Percentiles rank a stretch among this genome's conserved stretches.
Evolutionary conservation across 495 filamentous ascomycete genomes (phyloP).

Genomic region (Choiromyces venosus): DNA sequence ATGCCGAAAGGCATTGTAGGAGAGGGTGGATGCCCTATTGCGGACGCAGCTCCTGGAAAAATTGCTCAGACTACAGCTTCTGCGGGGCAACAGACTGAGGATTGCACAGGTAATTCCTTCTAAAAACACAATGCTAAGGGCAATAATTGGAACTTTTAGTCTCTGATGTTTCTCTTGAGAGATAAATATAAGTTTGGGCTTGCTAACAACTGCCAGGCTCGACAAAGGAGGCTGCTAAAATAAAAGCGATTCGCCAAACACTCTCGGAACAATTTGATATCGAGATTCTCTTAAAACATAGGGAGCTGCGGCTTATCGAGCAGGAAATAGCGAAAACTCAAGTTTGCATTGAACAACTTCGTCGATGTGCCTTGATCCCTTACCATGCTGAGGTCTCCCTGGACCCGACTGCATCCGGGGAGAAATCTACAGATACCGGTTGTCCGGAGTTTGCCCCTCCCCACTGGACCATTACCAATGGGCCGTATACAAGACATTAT

Average conservation of each 20-base stretch:
- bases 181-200: not conserved
- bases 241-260: conserved; percentile 56
- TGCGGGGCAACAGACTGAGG: not conserved
- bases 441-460: conserved; percentile 57
- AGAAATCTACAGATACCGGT: conserved; percentile 26
- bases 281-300: conserved; percentile 89
- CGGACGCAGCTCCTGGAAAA: not conserved
- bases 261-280: conserved; percentile 82
- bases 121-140: conserved; percentile 29
- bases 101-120: conserved; percentile 14
- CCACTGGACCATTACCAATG: conserved; percentile 82
- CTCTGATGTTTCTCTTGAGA: not conserved
- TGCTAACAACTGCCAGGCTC: not conserved
- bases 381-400: conserved; percentile 52
- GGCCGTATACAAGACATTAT: conserved; percentile 90
- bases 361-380: conserved; percentile 83
- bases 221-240: conserved; percentile 1
- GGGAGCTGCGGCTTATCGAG: conserved; percentile 87
- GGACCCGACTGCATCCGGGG: conserved; percentile 35
- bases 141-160: not conserved
- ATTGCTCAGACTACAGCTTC: not conserved
- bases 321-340: conserved; percentile 96
- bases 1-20: not conserved
- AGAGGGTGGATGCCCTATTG: not conserved
- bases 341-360: conserved; percentile 87